Conservation (phyloP, 2,329 filamentous ascomycete species). For the Colletotrichum trifolii region DNA sequence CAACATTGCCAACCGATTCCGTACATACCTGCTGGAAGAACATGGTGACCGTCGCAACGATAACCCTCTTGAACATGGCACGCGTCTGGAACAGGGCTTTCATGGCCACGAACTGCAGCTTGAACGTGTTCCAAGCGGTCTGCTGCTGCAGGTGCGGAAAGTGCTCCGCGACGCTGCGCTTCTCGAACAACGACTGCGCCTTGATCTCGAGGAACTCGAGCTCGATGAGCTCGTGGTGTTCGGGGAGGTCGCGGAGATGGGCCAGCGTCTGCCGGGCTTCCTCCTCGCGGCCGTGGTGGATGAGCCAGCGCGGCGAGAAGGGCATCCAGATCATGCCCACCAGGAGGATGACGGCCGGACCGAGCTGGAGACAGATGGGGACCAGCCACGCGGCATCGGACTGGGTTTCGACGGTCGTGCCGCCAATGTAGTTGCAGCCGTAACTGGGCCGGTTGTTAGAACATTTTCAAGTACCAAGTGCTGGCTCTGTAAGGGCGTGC, state of each 20-base stretch:
- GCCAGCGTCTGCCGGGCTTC: slow-evolving; percentile 75
- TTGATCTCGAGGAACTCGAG: slow-evolving; percentile 88
- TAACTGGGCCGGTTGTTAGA: slow-evolving; percentile 28
- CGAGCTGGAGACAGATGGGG: slow-evolving; percentile 77
- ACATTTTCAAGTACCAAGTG: slow-evolving; percentile 14
- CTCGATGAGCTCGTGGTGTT: slow-evolving; percentile 75
- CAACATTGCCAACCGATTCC: too few relatives aligned
- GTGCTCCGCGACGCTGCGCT: slow-evolving; percentile 73
- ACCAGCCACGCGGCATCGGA: slow-evolving; percentile 78
- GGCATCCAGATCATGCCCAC: slow-evolving; percentile 83
- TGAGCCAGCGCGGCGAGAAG: slow-evolving; percentile 80
- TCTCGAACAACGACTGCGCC: slow-evolving; percentile 81
- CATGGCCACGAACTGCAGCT: slow-evolving; percentile 76
- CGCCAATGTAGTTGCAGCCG: slow-evolving; percentile 75
- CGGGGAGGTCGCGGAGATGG: slow-evolving; percentile 68
- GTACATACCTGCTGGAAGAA: background rate
- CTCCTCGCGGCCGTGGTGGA: slow-evolving; percentile 75
- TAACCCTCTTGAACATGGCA: slow-evolving; percentile 74
- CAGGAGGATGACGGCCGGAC: slow-evolving; percentile 73
- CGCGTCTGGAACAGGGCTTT: slow-evolving; percentile 71
- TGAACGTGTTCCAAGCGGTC: slow-evolving; percentile 72
- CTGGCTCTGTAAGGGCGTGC: background rate
- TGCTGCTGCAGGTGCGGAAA: slow-evolving; percentile 73
- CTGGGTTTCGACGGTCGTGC: slow-evolving; percentile 58
- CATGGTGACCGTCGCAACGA: slow-evolving; percentile 71